phyloP scores from a whole-genome alignment of 441 rosid genomes.

The Euphorbia neoarborescens region DNA sequence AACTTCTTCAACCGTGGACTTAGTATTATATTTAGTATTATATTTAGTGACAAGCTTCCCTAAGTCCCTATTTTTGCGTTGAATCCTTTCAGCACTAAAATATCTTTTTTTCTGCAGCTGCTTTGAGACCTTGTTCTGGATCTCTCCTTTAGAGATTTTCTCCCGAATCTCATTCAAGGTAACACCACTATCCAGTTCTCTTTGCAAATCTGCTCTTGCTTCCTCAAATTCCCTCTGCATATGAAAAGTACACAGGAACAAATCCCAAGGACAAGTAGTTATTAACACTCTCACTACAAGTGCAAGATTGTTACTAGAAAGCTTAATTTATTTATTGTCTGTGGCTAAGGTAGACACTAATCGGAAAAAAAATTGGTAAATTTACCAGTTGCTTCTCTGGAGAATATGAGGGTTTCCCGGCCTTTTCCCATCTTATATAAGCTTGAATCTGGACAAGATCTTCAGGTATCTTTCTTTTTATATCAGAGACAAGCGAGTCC shows the following conservation, averaged over 20 bases:
- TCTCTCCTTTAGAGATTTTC: constrained; percentile 50
- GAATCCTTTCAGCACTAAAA: constrained; percentile 48
- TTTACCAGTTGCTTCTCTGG: constrained; percentile 51
- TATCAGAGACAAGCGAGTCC: constrained; percentile 31
- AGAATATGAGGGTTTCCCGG: constrained; percentile 64
- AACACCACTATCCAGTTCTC: constrained; percentile 51
- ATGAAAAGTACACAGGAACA: constrained; percentile 14
- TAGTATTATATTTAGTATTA: constrained; percentile 35
- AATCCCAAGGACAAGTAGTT: constrained; percentile 13
- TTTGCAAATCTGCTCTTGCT: constrained; percentile 57
- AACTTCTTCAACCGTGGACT: constrained; percentile 28
- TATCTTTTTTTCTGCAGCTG: constrained; percentile 40
- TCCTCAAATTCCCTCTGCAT: constrained; percentile 59
- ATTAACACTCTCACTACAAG: constrained; percentile 12
- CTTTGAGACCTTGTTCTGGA: constrained; percentile 45
- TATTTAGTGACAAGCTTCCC: constrained; percentile 52
- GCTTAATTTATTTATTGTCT: not conserved
- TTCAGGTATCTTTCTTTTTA: constrained; percentile 39
- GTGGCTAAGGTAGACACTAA: constrained; percentile 10
- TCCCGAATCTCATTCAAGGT: constrained; percentile 49
- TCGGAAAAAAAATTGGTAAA: constrained; percentile 15
- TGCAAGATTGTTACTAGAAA: constrained; percentile 4
- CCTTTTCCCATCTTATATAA: constrained; percentile 67
- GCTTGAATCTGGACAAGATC: constrained; percentile 60
- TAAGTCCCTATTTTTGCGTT: constrained; percentile 69